phyloP scores from a whole-genome alignment of 2,329 filamentous ascomycete species.

The Monilinia vaccinii-corymbosi region DNA sequence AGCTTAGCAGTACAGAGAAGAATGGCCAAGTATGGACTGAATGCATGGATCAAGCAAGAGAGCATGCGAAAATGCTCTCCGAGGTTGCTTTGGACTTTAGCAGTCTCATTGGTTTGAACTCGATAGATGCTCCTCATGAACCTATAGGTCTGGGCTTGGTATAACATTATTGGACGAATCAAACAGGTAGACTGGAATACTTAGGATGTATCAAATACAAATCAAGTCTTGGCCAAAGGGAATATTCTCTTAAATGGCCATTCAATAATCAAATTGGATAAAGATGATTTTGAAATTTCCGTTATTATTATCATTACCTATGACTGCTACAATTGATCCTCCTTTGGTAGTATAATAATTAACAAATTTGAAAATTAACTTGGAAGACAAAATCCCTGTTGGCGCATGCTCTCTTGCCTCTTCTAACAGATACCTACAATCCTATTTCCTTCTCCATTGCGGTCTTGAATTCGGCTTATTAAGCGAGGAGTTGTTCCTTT shows the following conservation, averaged over 20 bases:
- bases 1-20: conserved; percentile 76
- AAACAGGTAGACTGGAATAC: not conserved
- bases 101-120: conserved; percentile 62
- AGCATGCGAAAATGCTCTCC: conserved; percentile 69
- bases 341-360: not conserved
- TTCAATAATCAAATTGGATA: not conserved
- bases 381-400: not conserved
- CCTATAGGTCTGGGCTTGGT: conserved; percentile 33
- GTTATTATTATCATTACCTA: not conserved
- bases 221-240: not conserved
- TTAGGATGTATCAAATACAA: not conserved
- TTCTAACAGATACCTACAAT: not conserved
- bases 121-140: conserved; percentile 10
- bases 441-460: not conserved
- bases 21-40: conserved; percentile 69
- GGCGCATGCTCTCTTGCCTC: conserved; percentile 8
- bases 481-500: conserved; percentile 11
- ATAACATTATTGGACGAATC: conserved; percentile 3
- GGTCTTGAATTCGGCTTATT: conserved; percentile 5
- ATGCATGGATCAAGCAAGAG: conserved; percentile 73
- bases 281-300: not conserved
- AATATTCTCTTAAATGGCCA: not conserved
- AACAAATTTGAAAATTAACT: not conserved
- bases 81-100: conserved; percentile 88
- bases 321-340: not conserved